Evolutionary conservation across 2,329 filamentous ascomycete genomes (phyloP).

Genomic region (Ampelomyces quisqualis): DNA sequence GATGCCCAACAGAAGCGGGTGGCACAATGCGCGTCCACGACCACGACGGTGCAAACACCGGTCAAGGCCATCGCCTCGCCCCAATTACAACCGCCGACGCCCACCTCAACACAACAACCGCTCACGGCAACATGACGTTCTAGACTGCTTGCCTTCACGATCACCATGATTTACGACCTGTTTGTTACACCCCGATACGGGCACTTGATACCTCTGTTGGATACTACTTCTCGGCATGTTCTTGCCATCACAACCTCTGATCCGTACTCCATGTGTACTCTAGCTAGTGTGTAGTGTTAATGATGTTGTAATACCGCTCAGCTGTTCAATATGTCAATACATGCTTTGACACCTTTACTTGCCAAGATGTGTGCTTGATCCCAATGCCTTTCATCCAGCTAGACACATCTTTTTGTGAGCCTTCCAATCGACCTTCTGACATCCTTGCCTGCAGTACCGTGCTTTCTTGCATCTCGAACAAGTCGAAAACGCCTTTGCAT

Average conservation of each 20-base stretch:
- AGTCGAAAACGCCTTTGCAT: slow-evolving; percentile 1
- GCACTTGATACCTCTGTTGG: slow-evolving; percentile 10
- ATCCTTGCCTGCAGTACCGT: slow-evolving; percentile 16
- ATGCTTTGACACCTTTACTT: no score
- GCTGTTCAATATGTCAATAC: no score
- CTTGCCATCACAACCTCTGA: slow-evolving; percentile 3
- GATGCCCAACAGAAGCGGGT: slow-evolving; percentile 46
- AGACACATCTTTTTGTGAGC: slow-evolving; percentile 16
- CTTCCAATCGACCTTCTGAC: slow-evolving; percentile 20
- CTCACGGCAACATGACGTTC: slow-evolving; percentile 1
- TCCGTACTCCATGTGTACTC: slow-evolving; percentile 6
- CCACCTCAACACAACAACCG: slow-evolving; percentile 10
- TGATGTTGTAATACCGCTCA: slow-evolving; percentile 8
- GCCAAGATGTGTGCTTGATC: no score
- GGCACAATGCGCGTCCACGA: slow-evolving; percentile 12
- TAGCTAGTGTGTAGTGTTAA: slow-evolving; percentile 4
- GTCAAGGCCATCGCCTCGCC: slow-evolving; percentile 2
- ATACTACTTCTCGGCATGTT: slow-evolving; percentile 1
- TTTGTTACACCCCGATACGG: neutral
- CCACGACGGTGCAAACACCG: slow-evolving; percentile 15
- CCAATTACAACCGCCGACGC: slow-evolving; percentile 5
- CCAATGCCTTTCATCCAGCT: no score
- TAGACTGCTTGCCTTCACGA: slow-evolving; percentile 2
- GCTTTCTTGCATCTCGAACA: slow-evolving; percentile 16
- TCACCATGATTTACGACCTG: slow-evolving; percentile 7